Conservation (phyloP, 2,329 filamentous ascomycete species). For the Cercospora sp. region DNA sequence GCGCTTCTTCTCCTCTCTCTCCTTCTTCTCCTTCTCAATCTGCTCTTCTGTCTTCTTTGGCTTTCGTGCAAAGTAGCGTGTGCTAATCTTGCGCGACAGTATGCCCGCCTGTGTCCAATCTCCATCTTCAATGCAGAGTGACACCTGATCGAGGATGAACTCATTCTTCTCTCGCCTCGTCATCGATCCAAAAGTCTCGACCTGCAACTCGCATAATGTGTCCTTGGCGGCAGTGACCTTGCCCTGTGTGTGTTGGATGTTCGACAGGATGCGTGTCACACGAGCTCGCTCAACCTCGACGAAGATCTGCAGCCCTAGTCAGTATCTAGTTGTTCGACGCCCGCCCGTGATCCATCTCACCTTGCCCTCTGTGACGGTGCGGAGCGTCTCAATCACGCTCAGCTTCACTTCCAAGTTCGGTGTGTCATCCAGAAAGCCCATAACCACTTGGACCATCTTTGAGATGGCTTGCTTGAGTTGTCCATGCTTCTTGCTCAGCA, state of each 20-base stretch:
- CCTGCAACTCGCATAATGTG: slow-evolving; percentile 93
- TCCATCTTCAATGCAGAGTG: slow-evolving; percentile 88
- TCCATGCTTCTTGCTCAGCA: slow-evolving; percentile 98
- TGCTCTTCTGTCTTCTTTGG: slow-evolving; percentile 88
- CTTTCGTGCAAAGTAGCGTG: slow-evolving; percentile 83
- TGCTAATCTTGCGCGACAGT: slow-evolving; percentile 94
- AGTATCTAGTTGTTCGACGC: too few relatives aligned
- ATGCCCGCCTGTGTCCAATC: slow-evolving; percentile 97
- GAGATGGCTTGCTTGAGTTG: slow-evolving; percentile 99
- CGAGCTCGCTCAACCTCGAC: slow-evolving; percentile 97
- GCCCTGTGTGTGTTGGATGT: slow-evolving; percentile 96
- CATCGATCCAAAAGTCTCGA: slow-evolving; percentile 99
- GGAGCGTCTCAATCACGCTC: slow-evolving; percentile 87
- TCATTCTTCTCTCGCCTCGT: slow-evolving; percentile 95
- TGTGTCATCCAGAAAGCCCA: slow-evolving; percentile 84
- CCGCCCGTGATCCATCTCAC: too few relatives aligned
- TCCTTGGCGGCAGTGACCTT: slow-evolving; percentile 88
- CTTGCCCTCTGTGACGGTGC: slow-evolving; percentile 97
- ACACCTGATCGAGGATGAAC: slow-evolving; percentile 94
- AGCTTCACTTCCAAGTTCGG: slow-evolving; percentile 86
- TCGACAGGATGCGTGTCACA: slow-evolving; percentile 88
- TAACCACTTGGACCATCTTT: slow-evolving; percentile 97
- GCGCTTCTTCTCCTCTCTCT: slow-evolving; percentile 79
- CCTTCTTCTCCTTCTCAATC: slow-evolving; percentile 86
- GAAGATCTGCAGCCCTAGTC: slow-evolving; percentile 66